Base-by-base conservation (phyloP, 176 grass and related monocot genomes). In the Rhynchospora breviuscula region DNA sequence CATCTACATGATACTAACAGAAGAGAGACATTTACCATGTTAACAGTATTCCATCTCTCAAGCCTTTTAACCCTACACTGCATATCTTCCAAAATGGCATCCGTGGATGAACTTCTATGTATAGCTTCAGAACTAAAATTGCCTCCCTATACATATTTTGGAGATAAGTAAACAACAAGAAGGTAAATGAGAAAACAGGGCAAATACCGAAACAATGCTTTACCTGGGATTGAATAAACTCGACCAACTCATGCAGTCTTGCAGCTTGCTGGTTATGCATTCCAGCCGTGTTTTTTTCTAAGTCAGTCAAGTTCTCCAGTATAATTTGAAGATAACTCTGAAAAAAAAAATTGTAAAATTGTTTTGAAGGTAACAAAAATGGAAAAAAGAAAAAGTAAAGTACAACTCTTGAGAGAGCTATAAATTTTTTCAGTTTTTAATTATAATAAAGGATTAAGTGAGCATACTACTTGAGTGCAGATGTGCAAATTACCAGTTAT, bases 251-350 rank as follows among this genome's bases (percentile, higher is more conserved):
- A 62, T 90, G 89, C 46, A 98, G 81, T 89, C 95, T 93, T 18
- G 90, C 89, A 79, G 95, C 92, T 88, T 98, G 95, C 84, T 95
- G 95, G 83, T 88, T 94, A 84, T 93, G 93, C 71, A 91, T 93
- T 84, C 92, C 92, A 77, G 75, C 67, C 59, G 88, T 71, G 46
- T 81, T 85, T 88, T 88, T 94, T 67, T 89, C 90, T 83, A 88
- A 82, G 58, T 35, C 90, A 77, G 87, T 86, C 79, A 98, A 95
- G 43, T 88, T 95, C 88, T 98, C 95, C 75, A 98, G 78, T 90
- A 98, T 93, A 78, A 98, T 95, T 91, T 95, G 95, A 80, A 98
- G 95, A 93, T 98, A 98, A 63, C 87, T 94, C 92, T 92, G 87
- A 47, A 87, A 80, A 78, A 21, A 29, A 5, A 71, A 74, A 62